phyloP scores from a whole-genome alignment of 371 early-diverging fungal species.

The Mortierella sp. region DNA sequence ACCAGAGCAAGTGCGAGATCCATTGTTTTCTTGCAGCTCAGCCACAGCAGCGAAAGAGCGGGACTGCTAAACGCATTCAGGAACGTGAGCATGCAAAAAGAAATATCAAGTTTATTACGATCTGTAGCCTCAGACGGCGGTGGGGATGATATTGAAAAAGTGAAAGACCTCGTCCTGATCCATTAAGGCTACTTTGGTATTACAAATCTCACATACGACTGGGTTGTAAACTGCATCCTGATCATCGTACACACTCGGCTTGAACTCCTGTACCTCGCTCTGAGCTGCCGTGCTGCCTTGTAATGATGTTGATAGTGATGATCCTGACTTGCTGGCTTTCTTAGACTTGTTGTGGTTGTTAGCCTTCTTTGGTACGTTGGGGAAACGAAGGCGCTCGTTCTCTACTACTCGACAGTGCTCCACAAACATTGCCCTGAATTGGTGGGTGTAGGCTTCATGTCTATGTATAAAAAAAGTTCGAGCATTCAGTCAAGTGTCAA shows the following conservation, averaged over 20 bases:
- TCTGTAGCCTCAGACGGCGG: slow-evolving; percentile 32
- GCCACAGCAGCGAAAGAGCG: background rate
- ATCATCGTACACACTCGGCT: slow-evolving; percentile 29
- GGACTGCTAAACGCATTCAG: slow-evolving; percentile 1
- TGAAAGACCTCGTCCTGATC: slow-evolving; percentile 81
- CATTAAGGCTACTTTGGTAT: slow-evolving; percentile 74
- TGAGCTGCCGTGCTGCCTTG: background rate
- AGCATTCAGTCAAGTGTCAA: background rate
- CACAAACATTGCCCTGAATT: slow-evolving; percentile 83
- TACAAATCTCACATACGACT: slow-evolving; percentile 74
- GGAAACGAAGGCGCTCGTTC: slow-evolving; percentile 49
- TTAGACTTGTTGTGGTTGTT: slow-evolving; percentile 10
- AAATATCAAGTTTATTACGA: background rate
- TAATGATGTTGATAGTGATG: slow-evolving; percentile 21
- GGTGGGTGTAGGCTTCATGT: slow-evolving; percentile 72
- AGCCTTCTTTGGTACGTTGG: slow-evolving; percentile 26
- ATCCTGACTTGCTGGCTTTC: slow-evolving; percentile 8
- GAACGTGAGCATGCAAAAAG: background rate
- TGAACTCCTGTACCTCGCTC: slow-evolving; percentile 25
- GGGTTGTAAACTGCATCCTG: slow-evolving; percentile 64
- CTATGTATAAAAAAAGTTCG: slow-evolving; percentile 29
- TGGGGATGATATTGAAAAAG: slow-evolving; percentile 75
- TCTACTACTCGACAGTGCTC: slow-evolving; percentile 67
- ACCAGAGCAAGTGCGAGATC: background rate
- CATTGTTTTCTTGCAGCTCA: slow-evolving; percentile 8